Evolutionary conservation across 805 yeast genomes (phyloP).

Genomic region (Zygosaccharomyces lentus): DNA sequence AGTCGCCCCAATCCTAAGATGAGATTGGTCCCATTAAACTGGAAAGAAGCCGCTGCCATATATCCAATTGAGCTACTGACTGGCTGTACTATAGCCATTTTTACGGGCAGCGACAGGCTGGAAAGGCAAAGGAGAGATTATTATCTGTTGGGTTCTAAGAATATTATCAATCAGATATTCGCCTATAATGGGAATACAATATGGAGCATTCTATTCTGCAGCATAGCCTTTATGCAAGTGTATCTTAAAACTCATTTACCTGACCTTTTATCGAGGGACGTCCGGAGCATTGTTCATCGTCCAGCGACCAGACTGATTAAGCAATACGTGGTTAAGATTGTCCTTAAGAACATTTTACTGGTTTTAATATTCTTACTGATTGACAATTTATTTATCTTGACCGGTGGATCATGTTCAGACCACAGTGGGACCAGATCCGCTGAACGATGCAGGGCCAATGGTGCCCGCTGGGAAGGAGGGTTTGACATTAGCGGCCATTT

Average conservation of each 20-base stretch:
- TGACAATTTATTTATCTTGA: constrained; percentile 32
- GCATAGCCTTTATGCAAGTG: constrained; percentile 21
- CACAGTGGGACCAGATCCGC: constrained; percentile 29
- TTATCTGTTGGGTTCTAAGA: constrained; percentile 28
- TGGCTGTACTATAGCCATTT: constrained; percentile 20
- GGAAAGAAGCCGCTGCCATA: constrained; percentile 8
- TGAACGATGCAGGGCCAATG: constrained; percentile 28
- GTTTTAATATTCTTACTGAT: constrained; percentile 29
- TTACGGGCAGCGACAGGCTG: constrained; percentile 19
- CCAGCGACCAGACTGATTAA: constrained; percentile 11
- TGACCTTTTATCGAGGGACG: constrained; percentile 17
- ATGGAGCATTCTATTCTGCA: constrained; percentile 27
- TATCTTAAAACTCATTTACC: constrained; percentile 9
- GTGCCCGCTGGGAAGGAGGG: constrained; percentile 45
- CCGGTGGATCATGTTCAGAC: constrained; percentile 35
- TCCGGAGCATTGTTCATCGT: constrained; percentile 1
- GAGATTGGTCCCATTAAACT: constrained; percentile 1
- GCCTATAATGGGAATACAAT: constrained; percentile 36
- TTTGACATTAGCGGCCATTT: constrained; percentile 55
- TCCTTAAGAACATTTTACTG: constrained; percentile 26
- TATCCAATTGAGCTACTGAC: constrained; percentile 19
- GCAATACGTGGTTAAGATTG: constrained; percentile 25
- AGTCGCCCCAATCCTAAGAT: neutral
- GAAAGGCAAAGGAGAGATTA: constrained; percentile 17
- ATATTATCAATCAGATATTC: constrained; percentile 33